Base-by-base conservation (phyloP, 495 filamentous ascomycete species). In the Trichoderma erinaceum region DNA sequence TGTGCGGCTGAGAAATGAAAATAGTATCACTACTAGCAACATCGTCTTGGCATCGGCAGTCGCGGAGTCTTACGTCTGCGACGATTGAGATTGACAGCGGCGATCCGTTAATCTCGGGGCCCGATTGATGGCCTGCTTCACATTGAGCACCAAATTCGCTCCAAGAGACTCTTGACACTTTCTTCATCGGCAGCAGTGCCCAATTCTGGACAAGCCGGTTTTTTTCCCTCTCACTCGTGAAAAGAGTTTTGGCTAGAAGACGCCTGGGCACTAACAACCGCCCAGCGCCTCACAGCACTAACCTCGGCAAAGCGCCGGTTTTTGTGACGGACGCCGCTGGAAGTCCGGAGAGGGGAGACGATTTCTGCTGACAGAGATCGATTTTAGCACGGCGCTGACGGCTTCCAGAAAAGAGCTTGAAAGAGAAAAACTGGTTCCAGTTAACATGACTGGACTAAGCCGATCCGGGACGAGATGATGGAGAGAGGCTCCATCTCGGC, bases 91-190 rank as follows among this genome's bases (percentile, higher is more conserved):
- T 56, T 56, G 50, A 56, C 50, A 56, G 50, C 50, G 13, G 7
- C 50, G 50, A 56, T 25, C 50, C 50, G 50, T 56, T 56, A 56
- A 56, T 56, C 50, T 56, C 50, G 50, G 50, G 50, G 1, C 43
- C 13, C 43, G 43, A 38, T 38, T 38, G 43, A 46, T 11, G 50
- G 21, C 50, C 50, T 56, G 50, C 50, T 25, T 56, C 50, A 56
- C 21, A 25, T 56, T 48, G 44, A 48, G 13, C 44, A 48, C n/a
- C 3, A 29, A 4, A 11, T 13, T 38, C 35, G 35, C 44, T 4
- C 3, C 50, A 56, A 11, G 29, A 29, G 29, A 1, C 29, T 29
- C 29, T 29, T 29, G 29, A 29, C 29, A 29, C 29, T 29, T 29
- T 18, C 43, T 18, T 21, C 10, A n/a, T 23, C 50, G 50, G 50